Conservation (phyloP, 177 flowering plant genomes). For the Vitis hybrid region DNA sequence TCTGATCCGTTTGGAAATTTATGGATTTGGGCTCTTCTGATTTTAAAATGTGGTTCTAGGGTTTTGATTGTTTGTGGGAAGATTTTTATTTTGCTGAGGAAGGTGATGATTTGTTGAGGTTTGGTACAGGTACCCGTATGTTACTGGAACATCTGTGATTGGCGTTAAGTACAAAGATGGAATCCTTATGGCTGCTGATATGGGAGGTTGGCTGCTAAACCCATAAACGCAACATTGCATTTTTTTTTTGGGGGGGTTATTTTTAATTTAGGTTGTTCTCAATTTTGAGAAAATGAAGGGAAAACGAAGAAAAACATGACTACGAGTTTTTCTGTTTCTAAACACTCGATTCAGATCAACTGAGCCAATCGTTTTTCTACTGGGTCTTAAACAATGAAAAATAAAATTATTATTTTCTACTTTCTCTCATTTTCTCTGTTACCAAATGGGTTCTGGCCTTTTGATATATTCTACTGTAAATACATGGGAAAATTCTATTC, state of each 20-base stretch:
- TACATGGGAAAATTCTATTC: no score
- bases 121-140: slow-evolving; percentile 73
- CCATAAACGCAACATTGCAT: no score
- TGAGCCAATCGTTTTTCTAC: neutral
- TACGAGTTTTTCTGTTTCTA: no score
- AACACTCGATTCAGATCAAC: no score
- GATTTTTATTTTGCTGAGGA: neutral
- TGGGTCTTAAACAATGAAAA: no score
- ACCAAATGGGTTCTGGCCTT: no score
- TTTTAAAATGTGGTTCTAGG: neutral
- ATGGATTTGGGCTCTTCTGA: neutral
- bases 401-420: no score
- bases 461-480: no score
- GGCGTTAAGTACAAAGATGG: slow-evolving; percentile 92
- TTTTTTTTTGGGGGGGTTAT: neutral
- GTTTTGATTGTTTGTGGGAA: neutral
- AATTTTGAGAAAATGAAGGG: neutral
- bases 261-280: neutral
- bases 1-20: neutral
- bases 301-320: no score
- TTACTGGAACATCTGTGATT: slow-evolving; percentile 90
- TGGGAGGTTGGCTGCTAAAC: slow-evolving; percentile 72
- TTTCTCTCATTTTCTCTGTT: no score
- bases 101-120: no score
- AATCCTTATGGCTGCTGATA: slow-evolving; percentile 88